These are phyloP conservation scores for Acanthamoeba culbertsoni DNA, from an alignment of 208 protist genomes.

Conservation along the genomic window DNA sequence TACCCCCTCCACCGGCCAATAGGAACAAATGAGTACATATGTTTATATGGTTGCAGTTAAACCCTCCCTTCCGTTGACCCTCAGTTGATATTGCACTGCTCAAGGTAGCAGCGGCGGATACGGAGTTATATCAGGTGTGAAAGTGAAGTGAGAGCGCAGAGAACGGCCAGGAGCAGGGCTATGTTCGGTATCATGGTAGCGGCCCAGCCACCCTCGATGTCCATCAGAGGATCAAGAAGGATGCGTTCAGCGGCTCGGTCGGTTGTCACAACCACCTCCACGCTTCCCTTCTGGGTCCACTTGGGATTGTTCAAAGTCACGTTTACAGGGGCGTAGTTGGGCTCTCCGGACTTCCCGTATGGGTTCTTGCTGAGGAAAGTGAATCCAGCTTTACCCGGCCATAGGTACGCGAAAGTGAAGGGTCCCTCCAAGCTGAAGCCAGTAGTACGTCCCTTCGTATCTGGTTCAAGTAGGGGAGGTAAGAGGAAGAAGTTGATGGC, in stretches of 20 bases:
- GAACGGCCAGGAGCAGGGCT: background rate
- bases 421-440: background rate
- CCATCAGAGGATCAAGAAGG: constrained; percentile 28
- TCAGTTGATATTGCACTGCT: too few species aligned
- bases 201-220: constrained; percentile 21
- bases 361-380: constrained; percentile 54
- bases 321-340: background rate
- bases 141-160: background rate
- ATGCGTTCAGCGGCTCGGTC: constrained; percentile 19
- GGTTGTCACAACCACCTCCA: constrained; percentile 20
- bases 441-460: background rate
- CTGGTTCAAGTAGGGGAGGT: background rate
- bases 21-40: too few species aligned
- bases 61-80: too few species aligned
- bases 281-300: constrained; percentile 36
- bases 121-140: background rate
- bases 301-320: constrained; percentile 5
- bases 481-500: background rate
- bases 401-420: constrained; percentile 31
- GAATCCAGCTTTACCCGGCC: background rate
- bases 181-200: background rate
- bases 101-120: background rate
- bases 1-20: too few species aligned
- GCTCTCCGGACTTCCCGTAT: constrained; percentile 29
- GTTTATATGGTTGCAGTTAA: too few species aligned